These are phyloP conservation scores for Chenopodium suecicum DNA, from an alignment of 148 eudicot genomes.

Conservation along the genomic window DNA sequence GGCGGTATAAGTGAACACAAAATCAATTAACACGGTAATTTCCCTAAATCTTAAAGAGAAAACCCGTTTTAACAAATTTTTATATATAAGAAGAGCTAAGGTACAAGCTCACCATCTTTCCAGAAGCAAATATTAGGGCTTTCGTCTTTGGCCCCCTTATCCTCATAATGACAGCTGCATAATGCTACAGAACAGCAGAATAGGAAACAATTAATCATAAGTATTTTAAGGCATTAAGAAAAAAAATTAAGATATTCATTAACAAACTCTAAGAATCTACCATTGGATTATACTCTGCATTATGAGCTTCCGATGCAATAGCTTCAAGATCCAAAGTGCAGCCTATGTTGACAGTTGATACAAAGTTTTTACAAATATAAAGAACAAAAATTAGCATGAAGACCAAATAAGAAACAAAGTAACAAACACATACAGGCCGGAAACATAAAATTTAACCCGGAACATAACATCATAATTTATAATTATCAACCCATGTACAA, in stretches of 20 bases:
- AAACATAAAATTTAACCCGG: background rate
- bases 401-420: background rate
- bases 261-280: conserved; percentile 24
- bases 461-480: background rate
- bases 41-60: background rate
- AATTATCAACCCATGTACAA: background rate
- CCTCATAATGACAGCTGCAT: conserved; percentile 88
- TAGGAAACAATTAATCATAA: background rate
- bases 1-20: background rate
- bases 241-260: background rate
- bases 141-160: conserved; percentile 83
- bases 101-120: conserved; percentile 61
- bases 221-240: background rate
- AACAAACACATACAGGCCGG: background rate
- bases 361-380: conserved; percentile 40
- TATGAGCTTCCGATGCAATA: conserved; percentile 70
- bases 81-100: no score
- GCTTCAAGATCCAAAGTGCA: conserved; percentile 75
- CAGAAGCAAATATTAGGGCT: conserved; percentile 80
- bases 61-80: no score
- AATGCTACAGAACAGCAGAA: conserved; percentile 49
- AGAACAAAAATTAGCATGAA: background rate
- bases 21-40: background rate
- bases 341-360: conserved; percentile 75
- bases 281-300: conserved; percentile 84